Evolutionary conservation across 2,329 filamentous ascomycete genomes (phyloP), one percentile per base, ranked within the genome.

Genomic region (Aurifilum marmelostoma): DNA sequence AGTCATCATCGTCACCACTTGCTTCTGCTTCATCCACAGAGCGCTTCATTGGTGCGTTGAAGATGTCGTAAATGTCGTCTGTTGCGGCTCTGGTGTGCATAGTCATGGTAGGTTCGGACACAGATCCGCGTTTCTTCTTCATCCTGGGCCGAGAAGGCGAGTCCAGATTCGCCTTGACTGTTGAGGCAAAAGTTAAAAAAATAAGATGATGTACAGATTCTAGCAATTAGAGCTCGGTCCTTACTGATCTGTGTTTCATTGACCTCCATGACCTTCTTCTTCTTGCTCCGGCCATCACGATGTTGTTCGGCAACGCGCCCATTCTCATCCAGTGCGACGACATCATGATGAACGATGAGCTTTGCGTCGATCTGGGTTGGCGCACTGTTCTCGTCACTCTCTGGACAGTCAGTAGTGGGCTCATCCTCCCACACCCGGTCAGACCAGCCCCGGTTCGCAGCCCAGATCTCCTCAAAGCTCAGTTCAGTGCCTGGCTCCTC

Each of bases 1-100:
- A 92, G 60, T 91, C 89, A 68, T 91, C 89, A 18, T 93, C 89
- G 2, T 84, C 84, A 32, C 84, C 86, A 65, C 80, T 84, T 54
- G 80, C 81, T 9, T 82, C 81, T 37, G 80, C 79, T 21, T 80
- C 75, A 1, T 65, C 76, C 21, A 73, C 76, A 71, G 73, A 77
- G 66, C 78, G 71, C 67, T 82, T 80, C 27, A 95, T 79, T 1
- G 96, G 95, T 69, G 96, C 92, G 75, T 96, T 98, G 81, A 98
- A 99, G 62, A 99, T 93, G 69, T 94, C 94, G 75, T 98, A 98
- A 65, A 99, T 97, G 74, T 99, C 96, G 74, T 98, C 94, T 71
- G 95, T 97, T 5, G 96, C 96, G 73, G 96, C 95, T 74, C 89
- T 92, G 16, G 96, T 99, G 77, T 98, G 94, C 73, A 99, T 88